Base-by-base conservation (phyloP, 2,329 filamentous ascomycete genomes). In the Aureobasidium melanogenum region DNA sequence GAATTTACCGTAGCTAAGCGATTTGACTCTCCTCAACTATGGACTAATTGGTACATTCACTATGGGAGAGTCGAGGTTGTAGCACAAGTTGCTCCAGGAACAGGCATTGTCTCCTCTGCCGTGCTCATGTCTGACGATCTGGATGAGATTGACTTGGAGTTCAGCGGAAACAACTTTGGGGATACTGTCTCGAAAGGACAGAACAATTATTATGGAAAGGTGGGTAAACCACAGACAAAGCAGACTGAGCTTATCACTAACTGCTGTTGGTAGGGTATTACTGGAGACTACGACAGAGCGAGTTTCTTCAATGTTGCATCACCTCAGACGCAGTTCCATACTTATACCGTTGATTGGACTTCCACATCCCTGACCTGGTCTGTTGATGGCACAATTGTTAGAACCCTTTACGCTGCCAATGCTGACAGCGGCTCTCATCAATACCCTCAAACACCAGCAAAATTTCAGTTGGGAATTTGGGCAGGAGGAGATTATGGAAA, bases 401-500 rank as follows among this genome's bases (percentile, higher is more conserved):
- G 82, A 62, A 79, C 76, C 3, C 75, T 80, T 28, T 57, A 62
- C 26, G 52, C 51, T 19, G 22, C 60, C 6, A 32, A 57, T 34
- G 30, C 43, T 22, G 82, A 85, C 64, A 69, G 77, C 60, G 54
- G 28, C 43, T 43, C 34, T 10, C 82, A 82, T 70, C 66, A 65
- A 46, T 67, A 66, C 24, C 65, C 64, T 22, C 65, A 67, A 17
- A 63, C 63, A 19, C 65, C 65, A 7, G 59, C 63, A 1, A 64
- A 62, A n/a, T 59, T 67, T 15, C 65, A 67, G 30, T 36, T 88
- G 14, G 85, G 86, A 59, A 85, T 86, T 66, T 97, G 92, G 93
- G 85, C 89, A 54, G 92, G 89, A 69, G 92, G 92, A 67, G 92
- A 96, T 73, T 75, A 88, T 1, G 88, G 85, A 22, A 59, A 59